These are phyloP conservation scores for Hypoxylon lienhwacheense DNA, from an alignment of 495 filamentous ascomycete species.

Conservation along the genomic window DNA sequence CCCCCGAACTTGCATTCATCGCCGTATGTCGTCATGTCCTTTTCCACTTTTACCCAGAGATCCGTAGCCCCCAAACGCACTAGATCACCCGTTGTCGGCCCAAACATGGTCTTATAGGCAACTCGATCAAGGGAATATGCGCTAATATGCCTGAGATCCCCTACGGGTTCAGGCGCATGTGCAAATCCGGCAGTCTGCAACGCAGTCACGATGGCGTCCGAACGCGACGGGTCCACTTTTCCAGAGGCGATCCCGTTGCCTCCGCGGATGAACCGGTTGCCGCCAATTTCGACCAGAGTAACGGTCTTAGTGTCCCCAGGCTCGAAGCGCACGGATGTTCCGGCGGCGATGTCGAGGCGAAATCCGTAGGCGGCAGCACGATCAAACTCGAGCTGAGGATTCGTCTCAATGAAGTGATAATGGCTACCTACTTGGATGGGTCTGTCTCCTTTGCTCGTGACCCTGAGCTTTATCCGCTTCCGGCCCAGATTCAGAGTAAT, in stretches of 20 bases:
- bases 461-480: constrained; percentile 69
- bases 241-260: constrained; percentile 82
- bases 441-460: constrained; percentile 86
- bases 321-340: constrained; percentile 93
- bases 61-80: constrained; percentile 83
- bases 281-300: constrained; percentile 87
- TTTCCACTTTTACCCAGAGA: constrained; percentile 91
- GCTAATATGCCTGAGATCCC: constrained; percentile 54
- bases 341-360: constrained; percentile 86
- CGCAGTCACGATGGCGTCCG: constrained; percentile 65
- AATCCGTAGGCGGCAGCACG: constrained; percentile 81
- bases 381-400: constrained; percentile 89
- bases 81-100: constrained; percentile 84
- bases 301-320: constrained; percentile 93
- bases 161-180: constrained; percentile 66
- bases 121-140: constrained; percentile 72
- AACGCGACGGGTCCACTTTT: constrained; percentile 60
- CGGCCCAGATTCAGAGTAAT: constrained; percentile 75
- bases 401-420: constrained; percentile 95
- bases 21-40: constrained; percentile 80
- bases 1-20: constrained; percentile 97
- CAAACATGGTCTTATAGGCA: constrained; percentile 86
- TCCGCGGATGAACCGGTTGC: constrained; percentile 77
- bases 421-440: constrained; percentile 95
- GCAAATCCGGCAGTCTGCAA: constrained; percentile 74